Base-by-base conservation (phyloP, 163 green algal species). In the Coccomyxa subellipsoidea region DNA sequence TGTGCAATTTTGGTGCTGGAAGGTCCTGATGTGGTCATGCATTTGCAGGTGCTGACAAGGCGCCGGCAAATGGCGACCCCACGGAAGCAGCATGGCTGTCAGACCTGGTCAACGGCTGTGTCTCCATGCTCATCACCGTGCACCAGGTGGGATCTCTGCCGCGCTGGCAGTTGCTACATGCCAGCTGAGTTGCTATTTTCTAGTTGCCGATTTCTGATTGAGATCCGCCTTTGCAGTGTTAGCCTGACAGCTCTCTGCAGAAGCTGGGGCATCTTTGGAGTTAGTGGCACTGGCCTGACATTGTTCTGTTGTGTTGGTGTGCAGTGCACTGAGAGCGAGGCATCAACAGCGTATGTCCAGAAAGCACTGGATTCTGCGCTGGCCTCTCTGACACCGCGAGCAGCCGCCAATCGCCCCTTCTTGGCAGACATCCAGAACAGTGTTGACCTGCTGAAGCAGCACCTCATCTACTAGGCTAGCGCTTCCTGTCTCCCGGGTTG, bases 101-200 rank as follows among this genome's bases (percentile, higher is more conserved):
- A 27, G 80, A 84, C 35, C 77, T 84, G 40, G 35, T 84, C 69
- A 54, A 54, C 25, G 80, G 80, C 47, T 84, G 80, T 53, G 59
- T 83, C 15, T 66, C 78, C 38, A 66, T 77, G 35, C 59, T 82
- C 4, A 15, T 82, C 15, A 77, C 59, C 31, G 59, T 82, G 27
- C 78, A 71, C 54, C 37, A 82, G 35, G 78, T 82, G 3, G 36
- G 78, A 36, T 12, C 4, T 36, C 32, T 32, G 66, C 1, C n/a
- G 27, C 2, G n/a, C 66, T 73, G 6, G 29, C 32, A 59, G 47
- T 27, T 27, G 47, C 47, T 59, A 18, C 3, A 8, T 59, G 47
- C n/a, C n/a, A n/a, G n/a, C n/a, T n/a, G n/a, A n/a, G n/a, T n/a
- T n/a, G n/a, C n/a, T n/a, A n/a, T n/a, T n/a, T n/a, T n/a, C n/a